phyloP scores from a whole-genome alignment of 2,329 filamentous ascomycete species.

The Harringtonia aguacate region DNA sequence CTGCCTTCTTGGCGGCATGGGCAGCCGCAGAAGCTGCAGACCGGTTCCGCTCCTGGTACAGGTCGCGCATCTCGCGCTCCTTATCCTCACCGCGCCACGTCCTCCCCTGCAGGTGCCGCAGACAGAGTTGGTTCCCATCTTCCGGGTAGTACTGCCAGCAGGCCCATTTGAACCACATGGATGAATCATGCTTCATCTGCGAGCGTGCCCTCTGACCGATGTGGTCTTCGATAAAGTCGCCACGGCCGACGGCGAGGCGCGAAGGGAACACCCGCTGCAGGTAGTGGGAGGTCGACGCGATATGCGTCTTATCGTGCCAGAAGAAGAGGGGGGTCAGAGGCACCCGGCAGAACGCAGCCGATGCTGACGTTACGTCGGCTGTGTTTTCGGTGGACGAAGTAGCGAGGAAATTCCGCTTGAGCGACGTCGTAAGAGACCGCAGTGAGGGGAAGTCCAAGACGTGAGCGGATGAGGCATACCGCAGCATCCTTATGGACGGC shows the following conservation, averaged over 20 bases:
- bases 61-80: constrained; percentile 11
- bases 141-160: constrained; percentile 45
- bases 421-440: constrained; percentile 26
- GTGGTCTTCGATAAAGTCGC: constrained; percentile 46
- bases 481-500: constrained; percentile 38
- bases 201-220: constrained; percentile 42
- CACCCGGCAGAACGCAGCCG: constrained; percentile 13
- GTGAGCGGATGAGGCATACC: constrained; percentile 36
- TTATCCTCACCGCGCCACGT: constrained; percentile 33
- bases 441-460: constrained; percentile 31
- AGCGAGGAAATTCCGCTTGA: constrained; percentile 28
- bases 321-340: constrained; percentile 46
- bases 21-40: constrained; percentile 4
- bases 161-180: constrained; percentile 39
- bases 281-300: constrained; percentile 38
- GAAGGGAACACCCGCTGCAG: constrained; percentile 36
- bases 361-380: constrained; percentile 3
- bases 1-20: not conserved
- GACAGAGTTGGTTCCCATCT: constrained; percentile 29
- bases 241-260: constrained; percentile 36
- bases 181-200: constrained; percentile 43
- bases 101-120: constrained; percentile 40
- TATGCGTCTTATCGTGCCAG: constrained; percentile 48
- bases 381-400: not conserved
- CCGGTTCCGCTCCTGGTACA: constrained; percentile 7